Percentiles rank a stretch among this genome's conserved stretches.
phyloP scores from a whole-genome alignment of 1,139 yeast genomes.

The Hyphopichia fennica region DNA sequence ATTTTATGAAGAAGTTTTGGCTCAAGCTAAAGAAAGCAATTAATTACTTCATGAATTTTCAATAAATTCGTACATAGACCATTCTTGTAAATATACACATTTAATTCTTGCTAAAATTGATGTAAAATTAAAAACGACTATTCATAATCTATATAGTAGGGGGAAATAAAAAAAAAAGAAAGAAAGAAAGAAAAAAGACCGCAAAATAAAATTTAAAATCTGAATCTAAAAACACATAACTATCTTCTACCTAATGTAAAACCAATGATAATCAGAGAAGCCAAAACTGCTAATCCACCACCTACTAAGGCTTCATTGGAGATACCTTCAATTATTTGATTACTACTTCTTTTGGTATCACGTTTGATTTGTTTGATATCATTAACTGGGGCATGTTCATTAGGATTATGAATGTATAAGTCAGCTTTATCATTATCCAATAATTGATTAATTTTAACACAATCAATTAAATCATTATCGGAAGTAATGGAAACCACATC shows the following conservation, averaged over 20 bases:
- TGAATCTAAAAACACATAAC: not conserved
- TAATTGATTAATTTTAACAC: slow-evolving; percentile 56
- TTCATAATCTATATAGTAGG: slow-evolving; percentile 5
- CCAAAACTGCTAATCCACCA: slow-evolving; percentile 62
- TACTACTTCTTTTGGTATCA: slow-evolving; percentile 12
- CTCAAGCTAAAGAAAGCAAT: slow-evolving; percentile 33
- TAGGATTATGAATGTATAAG: slow-evolving; percentile 69
- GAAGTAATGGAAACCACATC: slow-evolving; percentile 79
- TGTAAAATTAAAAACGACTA: not conserved
- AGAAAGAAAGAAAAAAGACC: not conserved
- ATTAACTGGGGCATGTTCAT: slow-evolving; percentile 40
- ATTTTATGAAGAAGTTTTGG: slow-evolving; percentile 28
- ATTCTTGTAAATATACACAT: not conserved
- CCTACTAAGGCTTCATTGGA: slow-evolving; percentile 63
- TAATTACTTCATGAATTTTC: no score
- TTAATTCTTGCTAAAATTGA: not conserved
- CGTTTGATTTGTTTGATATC: slow-evolving; percentile 14
- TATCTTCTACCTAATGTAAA: slow-evolving; percentile 45
- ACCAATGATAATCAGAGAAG: slow-evolving; percentile 57
- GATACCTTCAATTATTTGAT: slow-evolving; percentile 51
- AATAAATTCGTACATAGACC: not conserved
- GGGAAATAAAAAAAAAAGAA: not conserved
- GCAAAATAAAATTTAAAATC: not conserved
- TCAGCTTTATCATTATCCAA: slow-evolving; percentile 65
- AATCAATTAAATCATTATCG: slow-evolving; percentile 70